Conservation (phyloP, 129 eudicot species). For the Flaveria bidentis region DNA sequence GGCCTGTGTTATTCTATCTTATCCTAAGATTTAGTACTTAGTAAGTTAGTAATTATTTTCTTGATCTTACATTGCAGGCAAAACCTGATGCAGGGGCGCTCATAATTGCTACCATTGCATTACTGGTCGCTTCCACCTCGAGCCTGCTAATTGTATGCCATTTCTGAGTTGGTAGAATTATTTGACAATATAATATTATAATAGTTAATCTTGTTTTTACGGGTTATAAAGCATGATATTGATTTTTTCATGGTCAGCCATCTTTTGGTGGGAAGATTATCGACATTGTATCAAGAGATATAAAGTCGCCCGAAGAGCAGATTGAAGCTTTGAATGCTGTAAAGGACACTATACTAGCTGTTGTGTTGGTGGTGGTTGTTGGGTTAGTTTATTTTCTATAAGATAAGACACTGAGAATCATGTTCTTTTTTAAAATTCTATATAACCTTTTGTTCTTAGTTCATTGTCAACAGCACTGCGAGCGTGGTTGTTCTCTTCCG, state of each 20-base stretch:
- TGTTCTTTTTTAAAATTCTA: background rate
- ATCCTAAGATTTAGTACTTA: background rate
- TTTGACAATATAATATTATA: background rate
- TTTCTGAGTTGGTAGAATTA: conserved; percentile 27
- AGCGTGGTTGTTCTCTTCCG: conserved; percentile 53
- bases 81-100: conserved; percentile 52
- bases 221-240: conserved; percentile 11
- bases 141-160: conserved; percentile 48
- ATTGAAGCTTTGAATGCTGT: conserved; percentile 47
- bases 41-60: conserved; percentile 3
- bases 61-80: conserved; percentile 31
- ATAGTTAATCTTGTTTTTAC: background rate
- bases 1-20: background rate
- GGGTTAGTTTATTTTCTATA: conserved; percentile 37
- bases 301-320: conserved; percentile 51
- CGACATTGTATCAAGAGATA: conserved; percentile 52
- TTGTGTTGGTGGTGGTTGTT: conserved; percentile 46
- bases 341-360: conserved; percentile 43
- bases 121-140: conserved; percentile 49
- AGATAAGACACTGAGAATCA: background rate
- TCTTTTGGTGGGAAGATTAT: conserved; percentile 53
- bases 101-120: conserved; percentile 40
- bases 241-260: conserved; percentile 40
- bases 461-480: conserved; percentile 48
- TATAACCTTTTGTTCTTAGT: conserved; percentile 41